Base-by-base conservation (phyloP, 176 grass and related monocot species). In the Aegilops speltoides region DNA sequence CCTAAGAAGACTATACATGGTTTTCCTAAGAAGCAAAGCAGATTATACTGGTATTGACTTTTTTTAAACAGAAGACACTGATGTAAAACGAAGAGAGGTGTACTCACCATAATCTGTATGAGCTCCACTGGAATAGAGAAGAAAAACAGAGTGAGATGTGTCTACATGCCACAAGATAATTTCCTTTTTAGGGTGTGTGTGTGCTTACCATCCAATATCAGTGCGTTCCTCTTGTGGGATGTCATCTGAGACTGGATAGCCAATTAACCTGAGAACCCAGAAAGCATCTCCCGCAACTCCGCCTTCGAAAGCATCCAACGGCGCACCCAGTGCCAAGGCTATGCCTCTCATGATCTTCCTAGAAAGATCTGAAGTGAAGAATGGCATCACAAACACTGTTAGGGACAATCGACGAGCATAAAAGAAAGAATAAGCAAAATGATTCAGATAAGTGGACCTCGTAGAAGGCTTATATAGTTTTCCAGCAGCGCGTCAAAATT, bases 41-140 rank as follows among this genome's bases (percentile, higher is more conserved):
- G 60, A 86, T 60, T 48, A 60, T 4, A 32, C 32, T 3, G 13
- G 19, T 26, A 62, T 16, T 25, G 2, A 45, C 20, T 68, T 4
- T 34, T 67, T 45, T 25, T 16, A 3, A 46, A 45, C 38, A 60
- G 0, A 50, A 34, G 22, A 50, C 14, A 22, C 25, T 29, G 40
- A 17, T 66, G 29, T 10, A 43, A 16, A 54, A 36, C 33, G 20
- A 22, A 76, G 25, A 82, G 4, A 73, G 6, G 79, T 34, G 77
- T 89, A 81, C 93, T 86, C 70, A 98, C 97, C 97, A 74, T 98
- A 98, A 86, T 98, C 97, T 34, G 97, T 98, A 65, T 98, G 97
- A 85, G 92, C 94, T 82, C 97, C 97, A 59, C 97, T 40, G 60
- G 7, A 48, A 78, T n/a, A 29, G 41, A 87, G 46, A 84, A 64